phyloP scores from a whole-genome alignment of 306 rosid species.

The Rosa persica region DNA sequence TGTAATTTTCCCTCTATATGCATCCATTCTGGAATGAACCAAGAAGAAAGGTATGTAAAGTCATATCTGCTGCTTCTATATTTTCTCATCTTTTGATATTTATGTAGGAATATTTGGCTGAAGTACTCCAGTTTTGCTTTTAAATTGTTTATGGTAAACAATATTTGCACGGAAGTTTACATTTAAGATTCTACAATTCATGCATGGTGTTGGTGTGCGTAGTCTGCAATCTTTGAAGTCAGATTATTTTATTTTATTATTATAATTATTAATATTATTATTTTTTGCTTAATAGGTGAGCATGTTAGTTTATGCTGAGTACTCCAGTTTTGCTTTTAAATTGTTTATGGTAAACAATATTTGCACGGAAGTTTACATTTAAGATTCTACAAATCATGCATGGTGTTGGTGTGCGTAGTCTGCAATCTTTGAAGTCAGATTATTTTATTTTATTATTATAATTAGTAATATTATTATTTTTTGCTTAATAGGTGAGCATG shows the following conservation, averaged over 20 bases:
- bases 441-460: too few species aligned
- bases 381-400: background rate
- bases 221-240: background rate
- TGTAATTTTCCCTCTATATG: slow-evolving; percentile 98
- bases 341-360: background rate
- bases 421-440: background rate
- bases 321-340: background rate
- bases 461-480: too few species aligned
- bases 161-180: background rate
- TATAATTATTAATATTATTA: too few species aligned
- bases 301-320: background rate
- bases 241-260: too few species aligned
- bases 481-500: background rate
- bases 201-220: background rate
- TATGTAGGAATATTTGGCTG: background rate
- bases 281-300: background rate
- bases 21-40: slow-evolving; percentile 98
- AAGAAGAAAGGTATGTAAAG: slow-evolving; percentile 83
- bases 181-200: background rate
- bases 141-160: background rate
- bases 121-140: background rate
- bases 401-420: background rate
- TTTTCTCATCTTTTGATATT: background rate
- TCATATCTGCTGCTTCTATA: background rate
- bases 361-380: background rate